Conservation (phyloP, 148 eudicot species). For the Rhododendron williamsianum region DNA sequence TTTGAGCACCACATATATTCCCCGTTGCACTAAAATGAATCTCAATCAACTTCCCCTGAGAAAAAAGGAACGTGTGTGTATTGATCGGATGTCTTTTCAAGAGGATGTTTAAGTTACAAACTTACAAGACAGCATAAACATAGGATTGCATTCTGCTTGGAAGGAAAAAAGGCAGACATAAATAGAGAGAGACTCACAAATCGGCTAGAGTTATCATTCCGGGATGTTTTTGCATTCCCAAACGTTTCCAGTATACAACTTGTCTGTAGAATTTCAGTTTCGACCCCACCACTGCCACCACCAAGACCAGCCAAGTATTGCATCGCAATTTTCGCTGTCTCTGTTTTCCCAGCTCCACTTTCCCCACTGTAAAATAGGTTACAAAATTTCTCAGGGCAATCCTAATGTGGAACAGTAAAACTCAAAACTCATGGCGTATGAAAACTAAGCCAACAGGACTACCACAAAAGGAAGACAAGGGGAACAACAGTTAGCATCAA, state of each 20-base stretch:
- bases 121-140: not conserved
- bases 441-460: not conserved
- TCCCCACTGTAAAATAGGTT: slow-evolving; percentile 59
- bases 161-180: too few species aligned
- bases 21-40: slow-evolving; percentile 74
- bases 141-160: not conserved
- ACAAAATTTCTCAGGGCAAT: slow-evolving; percentile 6
- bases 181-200: slow-evolving; percentile 48
- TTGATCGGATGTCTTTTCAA: not conserved
- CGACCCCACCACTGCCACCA: slow-evolving; percentile 69
- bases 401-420: not conserved
- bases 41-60: slow-evolving; percentile 90
- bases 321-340: slow-evolving; percentile 90
- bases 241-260: slow-evolving; percentile 78
- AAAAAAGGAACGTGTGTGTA: slow-evolving; percentile 4
- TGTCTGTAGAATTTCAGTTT: slow-evolving; percentile 69
- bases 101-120: not conserved
- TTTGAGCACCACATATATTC: slow-evolving; percentile 77
- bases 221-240: slow-evolving; percentile 92
- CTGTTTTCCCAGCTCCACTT: slow-evolving; percentile 99
- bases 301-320: slow-evolving; percentile 81
- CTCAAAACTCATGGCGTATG: not conserved
- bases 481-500: not conserved
- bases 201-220: slow-evolving; percentile 91
- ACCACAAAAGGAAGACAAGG: slow-evolving; percentile 10